These are phyloP conservation scores for Candolleomyces aberdarensis DNA, from an alignment of 768 basidiomycete genomes.

Conservation along the genomic window DNA sequence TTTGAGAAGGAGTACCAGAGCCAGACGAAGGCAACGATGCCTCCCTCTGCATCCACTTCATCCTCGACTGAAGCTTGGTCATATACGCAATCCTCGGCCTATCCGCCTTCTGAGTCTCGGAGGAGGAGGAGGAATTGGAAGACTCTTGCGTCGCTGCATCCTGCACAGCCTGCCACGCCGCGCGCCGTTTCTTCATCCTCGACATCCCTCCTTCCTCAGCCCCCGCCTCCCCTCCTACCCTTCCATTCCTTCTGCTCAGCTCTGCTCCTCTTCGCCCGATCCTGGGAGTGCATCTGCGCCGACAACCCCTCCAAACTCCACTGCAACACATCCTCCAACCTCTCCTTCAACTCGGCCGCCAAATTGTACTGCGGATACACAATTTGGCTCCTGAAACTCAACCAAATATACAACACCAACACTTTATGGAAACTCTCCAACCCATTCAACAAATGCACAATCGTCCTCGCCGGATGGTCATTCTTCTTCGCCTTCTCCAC, in stretches of 20 bases:
- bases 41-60: no score
- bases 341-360: conserved; percentile 52
- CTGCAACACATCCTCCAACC: conserved; percentile 67
- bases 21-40: no score
- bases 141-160: no score
- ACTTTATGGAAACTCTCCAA: conserved; percentile 79
- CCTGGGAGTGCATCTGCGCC: neutral
- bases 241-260: neutral
- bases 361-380: conserved; percentile 57
- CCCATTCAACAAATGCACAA: conserved; percentile 1
- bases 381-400: conserved; percentile 65
- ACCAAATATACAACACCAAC: conserved; percentile 82
- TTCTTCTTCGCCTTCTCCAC: conserved; percentile 37
- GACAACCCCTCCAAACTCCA: conserved; percentile 47
- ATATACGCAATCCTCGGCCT: no score
- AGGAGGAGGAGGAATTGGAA: no score
- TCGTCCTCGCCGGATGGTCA: conserved; percentile 6
- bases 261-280: no score
- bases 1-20: no score
- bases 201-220: neutral
- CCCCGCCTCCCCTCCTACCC: neutral
- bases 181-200: no score
- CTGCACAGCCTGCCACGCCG: no score
- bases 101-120: no score
- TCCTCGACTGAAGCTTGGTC: no score